phyloP scores from a whole-genome alignment of 2,329 filamentous ascomycete genomes.

The Domatiomyces globalis region DNA sequence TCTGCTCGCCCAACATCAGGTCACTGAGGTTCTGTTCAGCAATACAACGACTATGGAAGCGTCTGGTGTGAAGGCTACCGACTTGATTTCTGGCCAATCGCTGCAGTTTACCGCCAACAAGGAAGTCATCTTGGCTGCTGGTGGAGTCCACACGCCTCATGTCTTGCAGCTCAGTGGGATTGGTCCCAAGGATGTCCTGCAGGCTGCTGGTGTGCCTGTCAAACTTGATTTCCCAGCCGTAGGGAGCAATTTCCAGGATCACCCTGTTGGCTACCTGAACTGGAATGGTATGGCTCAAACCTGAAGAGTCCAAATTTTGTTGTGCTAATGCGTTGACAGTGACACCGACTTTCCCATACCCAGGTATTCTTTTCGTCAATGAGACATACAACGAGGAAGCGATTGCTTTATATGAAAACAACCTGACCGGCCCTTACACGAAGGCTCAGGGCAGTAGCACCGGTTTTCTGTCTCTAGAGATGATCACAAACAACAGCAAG shows the following conservation, averaged over 20 bases:
- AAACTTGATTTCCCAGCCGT: constrained; percentile 36
- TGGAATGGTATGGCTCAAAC: constrained; percentile 11
- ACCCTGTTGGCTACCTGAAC: constrained; percentile 10
- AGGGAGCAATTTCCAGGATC: constrained; percentile 27
- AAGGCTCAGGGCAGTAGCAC: constrained; percentile 8
- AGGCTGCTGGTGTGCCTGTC: constrained; percentile 26
- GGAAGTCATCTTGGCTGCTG: constrained; percentile 32
- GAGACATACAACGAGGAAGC: constrained; percentile 9
- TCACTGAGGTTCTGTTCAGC: constrained; percentile 21
- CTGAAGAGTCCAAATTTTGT: constrained; percentile 21
- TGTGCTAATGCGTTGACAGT: constrained; percentile 18
- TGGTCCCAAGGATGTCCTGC: constrained; percentile 27
- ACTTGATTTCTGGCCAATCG: constrained; percentile 1
- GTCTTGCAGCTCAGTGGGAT: constrained; percentile 39
- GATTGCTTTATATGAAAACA: constrained; percentile 6
- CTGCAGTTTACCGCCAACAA: constrained; percentile 19
- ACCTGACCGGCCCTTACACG: constrained; percentile 13
- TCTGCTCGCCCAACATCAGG: constrained; percentile 22
- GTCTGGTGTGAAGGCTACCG: constrained; percentile 7
- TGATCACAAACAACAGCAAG: constrained; percentile 6
- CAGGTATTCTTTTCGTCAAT: constrained; percentile 9
- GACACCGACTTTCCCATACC: constrained; percentile 7
- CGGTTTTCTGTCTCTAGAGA: constrained; percentile 8
- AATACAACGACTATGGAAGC: constrained; percentile 1
- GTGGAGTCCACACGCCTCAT: constrained; percentile 29